These are phyloP conservation scores for Allomyces arbusculus DNA, from an alignment of 192 early-diverging fungal species.

Conservation along the genomic window DNA sequence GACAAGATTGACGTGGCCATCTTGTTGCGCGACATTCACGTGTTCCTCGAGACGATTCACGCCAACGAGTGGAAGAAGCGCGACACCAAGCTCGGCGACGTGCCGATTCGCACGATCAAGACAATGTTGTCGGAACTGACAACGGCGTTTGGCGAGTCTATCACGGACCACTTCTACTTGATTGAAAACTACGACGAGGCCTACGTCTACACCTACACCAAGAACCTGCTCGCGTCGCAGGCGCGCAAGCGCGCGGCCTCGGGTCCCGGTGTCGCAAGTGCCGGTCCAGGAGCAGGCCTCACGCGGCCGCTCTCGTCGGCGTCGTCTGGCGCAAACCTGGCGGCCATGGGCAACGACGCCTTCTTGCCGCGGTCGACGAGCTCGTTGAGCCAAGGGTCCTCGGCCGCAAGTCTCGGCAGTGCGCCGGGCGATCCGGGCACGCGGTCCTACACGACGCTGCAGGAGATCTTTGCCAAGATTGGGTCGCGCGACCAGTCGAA, in stretches of 20 bases:
- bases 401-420: slow-evolving; percentile 4
- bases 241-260: neutral
- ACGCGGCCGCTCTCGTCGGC: neutral
- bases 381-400: slow-evolving; percentile 5
- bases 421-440: slow-evolving; percentile 5
- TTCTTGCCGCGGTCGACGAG: neutral
- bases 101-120: slow-evolving; percentile 89
- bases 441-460: slow-evolving; percentile 14
- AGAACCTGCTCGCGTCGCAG: slow-evolving; percentile 23
- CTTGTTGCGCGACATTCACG: slow-evolving; percentile 54
- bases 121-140: slow-evolving; percentile 66
- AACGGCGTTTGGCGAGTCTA: slow-evolving; percentile 34
- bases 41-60: slow-evolving; percentile 61
- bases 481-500: slow-evolving; percentile 43
- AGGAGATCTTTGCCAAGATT: slow-evolving; percentile 51
- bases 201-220: slow-evolving; percentile 41
- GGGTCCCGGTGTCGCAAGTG: slow-evolving; percentile 12
- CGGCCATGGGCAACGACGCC: slow-evolving; percentile 1
- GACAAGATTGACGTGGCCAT: slow-evolving; percentile 42
- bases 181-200: slow-evolving; percentile 42
- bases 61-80: slow-evolving; percentile 73
- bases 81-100: slow-evolving; percentile 56
- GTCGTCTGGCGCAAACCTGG: neutral
- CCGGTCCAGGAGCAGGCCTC: slow-evolving; percentile 10
- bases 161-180: slow-evolving; percentile 33